Percentiles rank a stretch among this genome's conserved stretches.
Evolutionary conservation across 2,329 filamentous ascomycete species (phyloP).

Genomic region (Aspergillus sp.): DNA sequence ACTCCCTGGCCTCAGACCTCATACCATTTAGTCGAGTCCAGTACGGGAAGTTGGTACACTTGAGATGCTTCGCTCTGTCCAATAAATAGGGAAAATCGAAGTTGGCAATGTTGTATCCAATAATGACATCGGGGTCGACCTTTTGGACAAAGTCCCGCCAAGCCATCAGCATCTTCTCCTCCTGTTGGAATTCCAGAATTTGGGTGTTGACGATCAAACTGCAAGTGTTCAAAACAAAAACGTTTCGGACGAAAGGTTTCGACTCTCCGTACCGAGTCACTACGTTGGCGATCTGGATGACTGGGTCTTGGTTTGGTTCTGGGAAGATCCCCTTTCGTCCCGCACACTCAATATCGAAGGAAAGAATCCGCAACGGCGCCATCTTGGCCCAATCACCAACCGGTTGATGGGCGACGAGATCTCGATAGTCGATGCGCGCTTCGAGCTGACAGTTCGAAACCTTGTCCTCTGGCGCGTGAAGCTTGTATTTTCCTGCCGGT

Average conservation of each 20-base stretch:
- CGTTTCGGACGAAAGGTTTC: conserved; percentile 93
- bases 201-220: conserved; percentile 94
- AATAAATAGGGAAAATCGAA: conserved; percentile 98
- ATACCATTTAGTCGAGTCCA: conserved; percentile 77
- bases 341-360: conserved; percentile 98
- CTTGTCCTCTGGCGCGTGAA: conserved; percentile 64
- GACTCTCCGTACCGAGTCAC: conserved; percentile 93
- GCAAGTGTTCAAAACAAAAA: conserved; percentile 91
- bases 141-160: conserved; percentile 90
- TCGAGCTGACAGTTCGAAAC: conserved; percentile 98
- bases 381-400: conserved; percentile 98
- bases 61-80: conserved; percentile 81
- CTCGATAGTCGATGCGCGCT: conserved; percentile 75
- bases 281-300: conserved; percentile 97
- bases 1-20: conserved; percentile 70
- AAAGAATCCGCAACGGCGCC: conserved; percentile 87
- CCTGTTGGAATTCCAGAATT: conserved; percentile 76
- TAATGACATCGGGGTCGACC: conserved; percentile 95
- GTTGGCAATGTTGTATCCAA: conserved; percentile 97
- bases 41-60: conserved; percentile 75
- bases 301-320: conserved; percentile 84
- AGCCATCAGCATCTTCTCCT: conserved; percentile 84
- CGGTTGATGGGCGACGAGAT: conserved; percentile 82
- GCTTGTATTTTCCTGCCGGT: conserved; percentile 68
- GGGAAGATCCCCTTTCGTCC: conserved; percentile 97